Base-by-base conservation (phyloP, 1,284 basidiomycete genomes). In the Rhodotorula sp. region DNA sequence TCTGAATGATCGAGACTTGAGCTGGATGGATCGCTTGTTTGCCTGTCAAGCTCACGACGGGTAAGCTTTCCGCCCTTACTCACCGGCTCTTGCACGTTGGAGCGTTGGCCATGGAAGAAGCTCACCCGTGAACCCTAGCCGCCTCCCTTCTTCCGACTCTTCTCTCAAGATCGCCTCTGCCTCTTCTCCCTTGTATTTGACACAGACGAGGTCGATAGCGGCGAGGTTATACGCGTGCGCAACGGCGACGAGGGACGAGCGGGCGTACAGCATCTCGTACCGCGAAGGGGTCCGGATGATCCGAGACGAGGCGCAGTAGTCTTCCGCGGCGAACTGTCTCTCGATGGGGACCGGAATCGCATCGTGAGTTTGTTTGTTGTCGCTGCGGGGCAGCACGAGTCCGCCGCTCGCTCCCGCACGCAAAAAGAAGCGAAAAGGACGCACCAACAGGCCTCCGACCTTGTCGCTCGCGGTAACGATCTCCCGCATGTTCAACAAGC, bases 191-290 rank as follows among this genome's bases (percentile, higher is more conserved):
- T 71, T 71, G 65, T 75, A 72, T 47, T 69, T 65, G 7, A 73
- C 72, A 58, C 77, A 73, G 18, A 77, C 92, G 90, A 96, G 91
- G 80, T 96, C 93, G 79, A 98, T 92, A 3, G 93, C 91, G 54
- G 90, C 87, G 3, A 97, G 84, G 0, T 87, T 87, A 79, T 89
- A 92, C 6, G 93, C 92, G 79, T 91, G 93, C 18, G 95, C 93
- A 0, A 89, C 87, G 34, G 91, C 87, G 15, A 90, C 91, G 67
- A 97, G 87, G 70, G 89, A 86, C 0, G 92, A 92, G n/a, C 95
- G 88, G 5, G 93, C 90, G 78, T 88, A 93, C 10, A 95, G 85
- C 29, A 98, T 83, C 79, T 96, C 93, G 62, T 84, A 84, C 29
- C 91, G 87, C 15, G 87, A 87, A 2, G 84, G 79, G 2, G 93